Evolutionary conservation across 345 rosid genomes (phyloP).

Genomic region (Acer campestre): DNA sequence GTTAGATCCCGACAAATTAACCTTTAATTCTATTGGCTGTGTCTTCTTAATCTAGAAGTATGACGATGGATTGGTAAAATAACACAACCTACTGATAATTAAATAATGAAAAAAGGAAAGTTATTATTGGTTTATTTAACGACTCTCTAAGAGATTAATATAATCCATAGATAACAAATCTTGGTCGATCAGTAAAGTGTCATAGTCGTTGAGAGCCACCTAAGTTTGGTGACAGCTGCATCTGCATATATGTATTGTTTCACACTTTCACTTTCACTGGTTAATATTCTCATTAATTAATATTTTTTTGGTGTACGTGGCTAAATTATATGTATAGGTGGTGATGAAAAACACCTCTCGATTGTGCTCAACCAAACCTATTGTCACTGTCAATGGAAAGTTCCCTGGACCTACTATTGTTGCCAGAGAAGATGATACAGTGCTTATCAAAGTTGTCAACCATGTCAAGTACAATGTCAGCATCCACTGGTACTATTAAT

Average conservation of each 20-base stretch:
- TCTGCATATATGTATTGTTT: background rate
- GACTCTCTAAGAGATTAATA: background rate
- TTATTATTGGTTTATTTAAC: background rate
- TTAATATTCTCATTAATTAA: background rate
- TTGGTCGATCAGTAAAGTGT: constrained; percentile 1
- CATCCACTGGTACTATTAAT: constrained; percentile 51
- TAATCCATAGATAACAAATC: background rate
- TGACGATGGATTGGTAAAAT: background rate
- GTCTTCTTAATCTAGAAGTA: background rate
- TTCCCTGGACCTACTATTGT: constrained; percentile 60
- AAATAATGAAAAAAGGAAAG: background rate
- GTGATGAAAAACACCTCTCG: constrained; percentile 60
- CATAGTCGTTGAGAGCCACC: constrained; percentile 2
- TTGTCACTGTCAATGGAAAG: constrained; percentile 75
- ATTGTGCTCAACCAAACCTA: constrained; percentile 73
- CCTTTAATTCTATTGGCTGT: too few species aligned
- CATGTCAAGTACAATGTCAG: constrained; percentile 59
- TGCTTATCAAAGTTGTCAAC: constrained; percentile 65
- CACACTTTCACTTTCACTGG: too few species aligned
- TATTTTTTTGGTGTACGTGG: too few species aligned
- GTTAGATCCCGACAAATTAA: too few species aligned
- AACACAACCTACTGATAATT: background rate
- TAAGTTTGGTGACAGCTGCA: constrained; percentile 14
- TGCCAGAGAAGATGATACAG: constrained; percentile 66
- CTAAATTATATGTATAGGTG: constrained; percentile 42